phyloP scores from a whole-genome alignment of 805 yeast genomes.

The Yamadazyma takamatsuzukensis region DNA sequence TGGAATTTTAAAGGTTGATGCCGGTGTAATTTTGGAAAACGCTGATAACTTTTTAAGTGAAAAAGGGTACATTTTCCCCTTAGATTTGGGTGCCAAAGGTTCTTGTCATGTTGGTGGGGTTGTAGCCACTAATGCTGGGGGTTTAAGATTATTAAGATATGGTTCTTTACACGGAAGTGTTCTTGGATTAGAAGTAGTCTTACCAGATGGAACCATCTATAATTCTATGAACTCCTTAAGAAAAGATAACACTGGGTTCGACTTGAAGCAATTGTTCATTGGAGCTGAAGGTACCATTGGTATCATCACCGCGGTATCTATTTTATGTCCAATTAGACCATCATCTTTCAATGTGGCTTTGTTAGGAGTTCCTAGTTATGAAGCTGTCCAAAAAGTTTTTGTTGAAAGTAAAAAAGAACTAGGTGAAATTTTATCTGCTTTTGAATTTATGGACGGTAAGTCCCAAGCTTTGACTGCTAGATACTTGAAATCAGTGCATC shows the following conservation, averaged over 20 bases:
- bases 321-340: constrained; percentile 87
- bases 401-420: constrained; percentile 73
- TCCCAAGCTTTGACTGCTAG: constrained; percentile 62
- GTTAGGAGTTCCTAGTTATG: constrained; percentile 76
- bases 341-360: constrained; percentile 83
- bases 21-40: constrained; percentile 83
- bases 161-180: constrained; percentile 93
- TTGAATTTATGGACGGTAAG: constrained; percentile 85
- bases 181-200: constrained; percentile 86
- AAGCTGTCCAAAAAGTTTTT: constrained; percentile 80
- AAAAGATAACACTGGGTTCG: constrained; percentile 95
- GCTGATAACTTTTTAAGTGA: constrained; percentile 79
- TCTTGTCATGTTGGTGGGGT: constrained; percentile 95
- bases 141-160: constrained; percentile 78
- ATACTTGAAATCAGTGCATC: constrained; percentile 62
- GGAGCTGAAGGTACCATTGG: constrained; percentile 95
- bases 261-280: constrained; percentile 85
- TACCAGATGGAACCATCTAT: constrained; percentile 81
- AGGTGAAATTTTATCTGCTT: constrained; percentile 84
- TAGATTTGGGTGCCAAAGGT: constrained; percentile 95
- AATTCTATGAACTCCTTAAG: constrained; percentile 81
- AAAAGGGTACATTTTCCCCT: constrained; percentile 85
- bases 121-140: constrained; percentile 96
- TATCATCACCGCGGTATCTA: constrained; percentile 83
- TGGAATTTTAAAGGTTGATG: constrained; percentile 85